phyloP scores from a whole-genome alignment of 225 moss, liverwort and hornwort genomes.

The Pseudisothecium myosuroides region DNA sequence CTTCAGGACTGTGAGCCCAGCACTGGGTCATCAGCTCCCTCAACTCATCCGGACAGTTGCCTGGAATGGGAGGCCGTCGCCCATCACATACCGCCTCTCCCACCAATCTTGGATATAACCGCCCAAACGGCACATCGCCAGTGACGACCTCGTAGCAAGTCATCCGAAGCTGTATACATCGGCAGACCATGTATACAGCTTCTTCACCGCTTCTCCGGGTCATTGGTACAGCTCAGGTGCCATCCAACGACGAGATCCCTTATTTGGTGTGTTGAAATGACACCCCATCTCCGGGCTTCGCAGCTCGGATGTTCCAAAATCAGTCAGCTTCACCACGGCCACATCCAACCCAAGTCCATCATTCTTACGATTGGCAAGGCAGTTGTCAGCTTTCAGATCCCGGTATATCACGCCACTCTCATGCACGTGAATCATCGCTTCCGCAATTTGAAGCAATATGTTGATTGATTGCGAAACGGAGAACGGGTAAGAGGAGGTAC shows the following conservation, averaged over 20 bases:
- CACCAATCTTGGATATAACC: fast-evolving
- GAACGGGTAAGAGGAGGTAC: not conserved
- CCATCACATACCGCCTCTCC: not conserved
- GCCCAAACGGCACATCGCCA: not conserved
- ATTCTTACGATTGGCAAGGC: not conserved
- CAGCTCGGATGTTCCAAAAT: not conserved
- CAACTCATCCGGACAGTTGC: not conserved
- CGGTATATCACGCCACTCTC: not conserved
- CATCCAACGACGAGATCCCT: not conserved
- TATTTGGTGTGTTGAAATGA: not conserved
- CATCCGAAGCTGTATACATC: not conserved
- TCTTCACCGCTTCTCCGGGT: not conserved
- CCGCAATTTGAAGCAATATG: not conserved
- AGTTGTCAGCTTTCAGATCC: not conserved
- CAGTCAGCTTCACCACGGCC: not conserved
- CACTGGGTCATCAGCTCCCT: not conserved
- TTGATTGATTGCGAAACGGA: not conserved
- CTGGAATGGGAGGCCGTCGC: not conserved
- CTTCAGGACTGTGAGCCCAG: no score
- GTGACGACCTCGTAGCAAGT: not conserved
- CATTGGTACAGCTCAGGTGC: not conserved
- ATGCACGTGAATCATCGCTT: not conserved
- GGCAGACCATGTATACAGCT: not conserved
- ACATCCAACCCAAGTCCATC: not conserved
- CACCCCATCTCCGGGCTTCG: not conserved